Evolutionary conservation across 1,284 basidiomycete species (phyloP).

Genomic region (Anthracocystis setariae): DNA sequence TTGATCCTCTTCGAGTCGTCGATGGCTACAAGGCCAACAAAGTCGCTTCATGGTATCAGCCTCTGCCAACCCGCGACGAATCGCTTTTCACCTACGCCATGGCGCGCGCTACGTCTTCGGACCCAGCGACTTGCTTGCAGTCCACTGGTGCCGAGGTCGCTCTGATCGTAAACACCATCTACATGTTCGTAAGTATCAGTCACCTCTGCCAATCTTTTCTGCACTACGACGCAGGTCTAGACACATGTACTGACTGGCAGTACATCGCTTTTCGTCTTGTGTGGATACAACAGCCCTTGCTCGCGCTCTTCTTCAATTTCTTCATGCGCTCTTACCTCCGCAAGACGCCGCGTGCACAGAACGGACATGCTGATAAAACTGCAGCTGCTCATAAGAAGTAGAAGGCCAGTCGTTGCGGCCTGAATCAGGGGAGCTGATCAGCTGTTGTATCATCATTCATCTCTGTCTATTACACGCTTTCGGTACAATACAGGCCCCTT

Average conservation of each 20-base stretch:
- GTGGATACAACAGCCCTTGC: constrained; percentile 46
- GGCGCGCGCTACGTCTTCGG: constrained; percentile 18
- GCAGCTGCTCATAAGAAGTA: neutral
- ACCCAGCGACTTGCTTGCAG: constrained; percentile 50
- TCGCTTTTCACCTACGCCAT: constrained; percentile 33
- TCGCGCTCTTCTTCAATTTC: constrained; percentile 60
- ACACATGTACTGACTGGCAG: neutral
- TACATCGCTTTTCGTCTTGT: neutral
- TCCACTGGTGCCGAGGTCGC: constrained; percentile 52
- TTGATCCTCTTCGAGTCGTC: constrained; percentile 34
- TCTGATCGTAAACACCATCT: constrained; percentile 58
- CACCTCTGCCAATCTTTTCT: no score
- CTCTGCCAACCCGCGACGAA: constrained; percentile 3
- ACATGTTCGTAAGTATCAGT: constrained; percentile 60
- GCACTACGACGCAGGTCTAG: no score
- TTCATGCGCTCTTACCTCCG: constrained; percentile 55
- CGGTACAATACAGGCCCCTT: no score
- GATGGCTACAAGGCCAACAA: constrained; percentile 19
- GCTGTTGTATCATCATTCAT: no score
- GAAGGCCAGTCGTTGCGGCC: no score
- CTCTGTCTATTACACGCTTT: no score
- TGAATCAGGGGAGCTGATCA: no score
- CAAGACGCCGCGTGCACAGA: constrained; percentile 11
- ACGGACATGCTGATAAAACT: neutral
- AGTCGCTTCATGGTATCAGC: constrained; percentile 19